phyloP scores from a whole-genome alignment of 106 monocot species.

The Hemerocallis citrina region DNA sequence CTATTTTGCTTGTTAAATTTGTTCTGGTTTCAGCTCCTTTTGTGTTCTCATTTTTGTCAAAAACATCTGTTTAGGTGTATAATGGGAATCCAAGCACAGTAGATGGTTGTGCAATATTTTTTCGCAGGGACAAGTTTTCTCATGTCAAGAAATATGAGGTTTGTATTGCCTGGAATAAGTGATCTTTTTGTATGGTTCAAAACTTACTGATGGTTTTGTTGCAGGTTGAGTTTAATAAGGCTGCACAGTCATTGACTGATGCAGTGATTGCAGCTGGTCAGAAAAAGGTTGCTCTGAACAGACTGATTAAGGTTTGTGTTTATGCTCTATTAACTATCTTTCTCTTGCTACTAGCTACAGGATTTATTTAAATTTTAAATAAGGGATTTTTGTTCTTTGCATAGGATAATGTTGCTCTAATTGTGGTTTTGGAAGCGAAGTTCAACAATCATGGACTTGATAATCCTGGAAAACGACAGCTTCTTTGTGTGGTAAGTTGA shows the following conservation, averaged over 20 bases:
- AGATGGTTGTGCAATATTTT: conserved; percentile 99
- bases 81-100: conserved; percentile 55
- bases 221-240: conserved; percentile 99
- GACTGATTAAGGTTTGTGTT: conserved; percentile 70
- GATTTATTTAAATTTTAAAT: conserved; percentile 2
- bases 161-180: too few relatives aligned
- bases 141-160: conserved; percentile 99
- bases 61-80: conserved; percentile 35
- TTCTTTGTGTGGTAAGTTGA: conserved; percentile 85
- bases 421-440: conserved; percentile 90
- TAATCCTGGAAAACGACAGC: conserved; percentile 83
- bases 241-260: conserved; percentile 92
- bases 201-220: conserved; percentile 1
- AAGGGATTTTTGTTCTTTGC: conserved; percentile 2
- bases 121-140: conserved; percentile 78
- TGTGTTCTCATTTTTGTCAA: neutral
- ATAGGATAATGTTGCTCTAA: conserved; percentile 94
- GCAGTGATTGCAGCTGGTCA: conserved; percentile 68
- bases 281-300: conserved; percentile 66
- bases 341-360: neutral
- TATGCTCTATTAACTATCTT: neutral
- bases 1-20: neutral
- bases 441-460: conserved; percentile 65
- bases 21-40: neutral
- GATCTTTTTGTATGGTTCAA: neutral